Percentiles rank a stretch among this genome's conserved stretches.
These are phyloP conservation scores for Medicago arabica DNA, from an alignment of 306 rosid species.

Conservation along the genomic window DNA sequence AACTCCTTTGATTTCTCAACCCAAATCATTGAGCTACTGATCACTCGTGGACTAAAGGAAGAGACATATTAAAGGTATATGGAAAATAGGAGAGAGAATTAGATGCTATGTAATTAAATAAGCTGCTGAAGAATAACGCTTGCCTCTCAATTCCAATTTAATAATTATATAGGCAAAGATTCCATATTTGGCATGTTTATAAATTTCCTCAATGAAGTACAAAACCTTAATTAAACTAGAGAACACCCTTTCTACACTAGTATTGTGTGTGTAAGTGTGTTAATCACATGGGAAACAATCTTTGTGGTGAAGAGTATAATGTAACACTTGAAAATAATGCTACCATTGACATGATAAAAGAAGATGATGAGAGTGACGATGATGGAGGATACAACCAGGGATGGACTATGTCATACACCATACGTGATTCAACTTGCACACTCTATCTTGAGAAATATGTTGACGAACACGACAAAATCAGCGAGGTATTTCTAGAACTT, in stretches of 20 bases:
- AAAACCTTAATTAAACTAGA: background rate
- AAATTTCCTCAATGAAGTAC: background rate
- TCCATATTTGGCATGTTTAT: background rate
- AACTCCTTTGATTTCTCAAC: no score
- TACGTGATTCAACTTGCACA: background rate
- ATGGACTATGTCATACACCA: background rate
- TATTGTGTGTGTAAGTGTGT: background rate
- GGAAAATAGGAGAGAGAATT: no score
- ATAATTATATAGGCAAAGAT: no score
- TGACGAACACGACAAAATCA: background rate
- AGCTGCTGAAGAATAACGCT: background rate
- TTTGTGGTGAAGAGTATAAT: background rate
- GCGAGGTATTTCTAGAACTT: background rate
- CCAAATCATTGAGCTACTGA: no score
- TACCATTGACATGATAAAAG: background rate
- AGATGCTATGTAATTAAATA: background rate
- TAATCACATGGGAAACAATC: background rate
- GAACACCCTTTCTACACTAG: background rate
- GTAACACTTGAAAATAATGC: background rate
- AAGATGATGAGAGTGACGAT: background rate
- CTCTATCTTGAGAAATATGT: background rate
- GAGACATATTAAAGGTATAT: no score
- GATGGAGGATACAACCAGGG: background rate
- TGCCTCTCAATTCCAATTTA: no score
- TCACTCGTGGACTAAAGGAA: no score